Evolutionary conservation across 2,329 filamentous ascomycete species (phyloP), one percentile per base, ranked within the genome.

Genomic region (Zopfia rhizophila): DNA sequence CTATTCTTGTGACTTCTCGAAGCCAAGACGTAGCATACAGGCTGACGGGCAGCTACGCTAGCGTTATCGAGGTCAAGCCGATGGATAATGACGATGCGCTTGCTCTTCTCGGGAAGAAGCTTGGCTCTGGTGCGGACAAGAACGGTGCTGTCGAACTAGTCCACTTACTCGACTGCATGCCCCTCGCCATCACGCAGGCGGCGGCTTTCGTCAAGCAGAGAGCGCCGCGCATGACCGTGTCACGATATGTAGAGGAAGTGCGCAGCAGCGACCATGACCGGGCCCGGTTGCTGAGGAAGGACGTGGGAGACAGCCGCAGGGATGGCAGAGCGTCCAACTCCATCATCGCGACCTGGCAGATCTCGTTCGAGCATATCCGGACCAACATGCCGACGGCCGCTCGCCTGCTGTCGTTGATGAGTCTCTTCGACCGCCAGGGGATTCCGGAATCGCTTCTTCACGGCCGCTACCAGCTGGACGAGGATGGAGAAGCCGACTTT

Each of bases 241-340:
- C 14, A 7, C 44, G 17, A 13, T 81, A 81, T 42, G 45, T 80
- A 2, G 38, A 63, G 3, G 45, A 69, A 2, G 72, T 80, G 44
- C 56, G 52, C 7, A 51, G 66, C 28, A 70, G 61, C 50, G 63
- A 73, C 14, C 16, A 48, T 33, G 60, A 65, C n/a, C 55, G 50
- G 41, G 46, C 29, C 5, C 14, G 31, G 14, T 22, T 57, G 12
- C 45, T 61, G 4, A 55, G 56, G 38, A 48, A 33, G 13, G 22
- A 46, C 10, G 14, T 48, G 3, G 8, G 31, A 8, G 44, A 57
- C 13, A 14, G 62, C 4, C 56, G 66, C n/a, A 59, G 69, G 29
- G 70, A 75, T 38, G 8, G 30, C 6, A 48, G 52, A 28, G 59
- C 61, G 6, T 58, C 60, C 19, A 68, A 74, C 37, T 69, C 70